Base-by-base conservation (phyloP, 306 rosid species). In the Boehmeria nivea region DNA sequence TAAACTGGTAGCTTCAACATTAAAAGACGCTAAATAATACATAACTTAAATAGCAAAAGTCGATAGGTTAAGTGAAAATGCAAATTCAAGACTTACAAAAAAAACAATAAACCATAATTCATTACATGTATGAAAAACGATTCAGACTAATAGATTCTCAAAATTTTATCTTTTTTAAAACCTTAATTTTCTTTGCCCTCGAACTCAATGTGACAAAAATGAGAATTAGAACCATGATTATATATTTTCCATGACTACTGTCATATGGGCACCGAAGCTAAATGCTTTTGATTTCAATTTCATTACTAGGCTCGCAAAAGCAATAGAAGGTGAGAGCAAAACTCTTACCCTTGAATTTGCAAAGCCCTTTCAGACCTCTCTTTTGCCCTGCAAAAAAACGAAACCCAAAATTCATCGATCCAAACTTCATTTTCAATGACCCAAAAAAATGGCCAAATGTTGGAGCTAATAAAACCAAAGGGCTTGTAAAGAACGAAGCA, bases 341-440 rank as follows among this genome's bases (percentile, higher is more conserved):
- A 50, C 21, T 22, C 36, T 50, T 22, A 50, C 54, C 54, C 33
- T 50, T 50, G 54, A 50, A 50, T 22, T 15, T 6, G 34, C 54
- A 50, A 25, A 50, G 54, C 6, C 33, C 8, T 25, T 49, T 50
- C 18, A 50, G 54, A 24, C 54, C 54, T 50, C 54, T 6, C 54
- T 3, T 24, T 50, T 50, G 31, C 54, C 54, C 54, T 50, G 54
- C 12, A 15, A 8, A 50, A 50, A 50, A 6, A 15, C 34, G 10
- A 22, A 31, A 31, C 36, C 36, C 36, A 6, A 31, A 31, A 31
- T 31, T 31, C 36, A 31, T 6, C 9, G 36, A 31, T 31, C 36
- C 36, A 31, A 31, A 10, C 36, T 31, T 31, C 36, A 45, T 45
- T 2, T 40, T 45, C 26, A 14, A 12, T 7, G 51, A 45, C 48